A percentile compares a stretch with the other conserved stretches of the same genome.
These are phyloP conservation scores for Beauveria sp. DNA, from an alignment of 2,329 filamentous ascomycete genomes.

Conservation along the genomic window DNA sequence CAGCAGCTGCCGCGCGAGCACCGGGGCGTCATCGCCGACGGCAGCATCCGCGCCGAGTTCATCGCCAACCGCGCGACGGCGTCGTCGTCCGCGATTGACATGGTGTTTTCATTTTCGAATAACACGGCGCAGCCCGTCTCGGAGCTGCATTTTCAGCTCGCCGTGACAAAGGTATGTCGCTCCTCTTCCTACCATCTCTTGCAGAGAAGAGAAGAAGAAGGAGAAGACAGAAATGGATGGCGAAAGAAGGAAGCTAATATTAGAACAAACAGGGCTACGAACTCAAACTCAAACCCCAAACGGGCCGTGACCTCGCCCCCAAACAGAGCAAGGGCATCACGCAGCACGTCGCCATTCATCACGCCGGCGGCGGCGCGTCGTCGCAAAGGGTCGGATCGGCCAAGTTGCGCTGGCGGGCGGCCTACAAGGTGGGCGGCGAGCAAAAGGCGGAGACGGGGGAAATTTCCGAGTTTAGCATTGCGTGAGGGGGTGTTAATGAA, in stretches of 20 bases:
- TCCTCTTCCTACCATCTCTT: neutral
- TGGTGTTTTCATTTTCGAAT: slow-evolving; percentile 80
- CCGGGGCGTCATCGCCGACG: slow-evolving; percentile 60
- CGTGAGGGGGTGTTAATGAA: slow-evolving; percentile 31
- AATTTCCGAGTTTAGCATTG: slow-evolving; percentile 70
- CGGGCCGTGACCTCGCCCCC: slow-evolving; percentile 66
- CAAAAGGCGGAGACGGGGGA: slow-evolving; percentile 75
- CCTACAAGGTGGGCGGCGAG: slow-evolving; percentile 64
- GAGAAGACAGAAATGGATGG: neutral
- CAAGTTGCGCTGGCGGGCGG: slow-evolving; percentile 83
- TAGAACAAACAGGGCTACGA: slow-evolving; percentile 57
- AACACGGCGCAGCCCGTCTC: slow-evolving; percentile 61
- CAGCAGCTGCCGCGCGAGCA: slow-evolving; percentile 49
- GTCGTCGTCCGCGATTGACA: slow-evolving; percentile 51
- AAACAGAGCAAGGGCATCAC: slow-evolving; percentile 68
- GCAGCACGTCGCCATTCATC: slow-evolving; percentile 69
- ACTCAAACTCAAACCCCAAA: slow-evolving; percentile 77
- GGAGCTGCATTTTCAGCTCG: slow-evolving; percentile 83
- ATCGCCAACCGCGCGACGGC: slow-evolving; percentile 53
- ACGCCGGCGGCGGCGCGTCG: slow-evolving; percentile 42
- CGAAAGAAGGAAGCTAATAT: neutral
- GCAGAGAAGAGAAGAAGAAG: neutral
- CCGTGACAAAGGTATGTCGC: slow-evolving; percentile 72
- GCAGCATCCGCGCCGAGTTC: slow-evolving; percentile 65
- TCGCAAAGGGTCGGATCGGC: slow-evolving; percentile 65